Base-by-base conservation (phyloP, 805 yeast species). In the Barnettozyma wickerhamii region DNA sequence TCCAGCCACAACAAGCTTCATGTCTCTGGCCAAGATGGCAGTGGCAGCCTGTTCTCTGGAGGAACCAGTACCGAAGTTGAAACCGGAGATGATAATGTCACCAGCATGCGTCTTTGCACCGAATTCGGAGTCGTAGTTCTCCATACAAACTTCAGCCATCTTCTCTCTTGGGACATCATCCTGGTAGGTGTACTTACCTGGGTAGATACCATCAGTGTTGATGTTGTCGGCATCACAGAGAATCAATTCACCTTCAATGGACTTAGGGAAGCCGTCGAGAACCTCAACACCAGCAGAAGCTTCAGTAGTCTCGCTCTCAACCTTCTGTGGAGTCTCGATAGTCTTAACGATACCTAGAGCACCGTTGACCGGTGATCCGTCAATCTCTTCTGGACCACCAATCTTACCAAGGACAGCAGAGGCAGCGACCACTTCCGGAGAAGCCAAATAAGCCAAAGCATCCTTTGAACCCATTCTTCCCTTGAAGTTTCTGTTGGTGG, bases 101-200 rank as follows among this genome's bases (percentile, higher is more conserved):
- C 91, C 88, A 4, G 95, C 76, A 47, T 79, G 71, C 23, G 95
- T 85, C 71, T 88, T 90, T 23, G 65, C 48, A 43, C 84, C 81
- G 64, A 93, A 93, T 50, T 90, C 95, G 12, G 86, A 61, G 64
- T 93, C 99, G 65, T 93, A 93, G 69, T 93, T 93, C 67, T 93
- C 99, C 99, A 93, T 93, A 70, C 99, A 93, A 35, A 93, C 99
- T 65, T 91, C 85, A 27, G 99, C 99, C 99, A 93, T 93, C 62
- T 84, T 87, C 53, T 87, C 95, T 56, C 84, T 75, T 31, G 97
- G 77, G 35, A 93, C 93, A 60, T 93, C 98, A 63, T 93, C 99
- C 69, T 93, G 98, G 67, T 93, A 93, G 9, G 99, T 93, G 72
- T 93, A 93, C 63, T 93, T 93, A 51, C 99, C 99, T 18, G 99